Percentiles rank a stretch among this genome's conserved stretches.
Conservation (phyloP, 257 asterid genomes). For the Solanum microdontum region DNA sequence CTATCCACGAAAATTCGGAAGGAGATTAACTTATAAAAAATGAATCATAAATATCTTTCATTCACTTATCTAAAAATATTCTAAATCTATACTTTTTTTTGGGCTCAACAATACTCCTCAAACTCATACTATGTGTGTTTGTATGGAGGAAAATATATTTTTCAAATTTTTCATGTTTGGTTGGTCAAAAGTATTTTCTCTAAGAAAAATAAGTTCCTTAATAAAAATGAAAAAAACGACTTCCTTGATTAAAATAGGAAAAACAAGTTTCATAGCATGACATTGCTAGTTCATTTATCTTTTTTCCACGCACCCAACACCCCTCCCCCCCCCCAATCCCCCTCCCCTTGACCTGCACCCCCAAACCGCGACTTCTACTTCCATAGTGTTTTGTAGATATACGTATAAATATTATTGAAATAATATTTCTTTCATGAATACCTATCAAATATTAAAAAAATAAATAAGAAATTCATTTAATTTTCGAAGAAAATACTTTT, state of each 20-base stretch:
- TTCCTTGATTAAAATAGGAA: no score
- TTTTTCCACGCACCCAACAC: no score
- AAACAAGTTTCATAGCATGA: not conserved
- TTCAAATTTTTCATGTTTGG: no score
- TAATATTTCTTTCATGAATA: not conserved
- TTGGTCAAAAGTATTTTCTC: no score
- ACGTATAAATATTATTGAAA: no score
- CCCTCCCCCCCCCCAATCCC: not conserved
- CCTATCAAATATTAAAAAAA: not conserved
- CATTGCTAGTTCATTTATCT: no score
- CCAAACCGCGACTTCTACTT: not conserved
- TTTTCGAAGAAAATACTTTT: no score
- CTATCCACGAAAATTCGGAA: not conserved
- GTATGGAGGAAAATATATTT: no score
- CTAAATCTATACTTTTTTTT: not conserved
- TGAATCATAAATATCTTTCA: not conserved
- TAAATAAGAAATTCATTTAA: not conserved
- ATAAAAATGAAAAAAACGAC: not conserved
- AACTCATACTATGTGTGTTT: no score
- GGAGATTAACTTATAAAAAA: no score
- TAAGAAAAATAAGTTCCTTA: no score
- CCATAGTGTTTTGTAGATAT: not conserved
- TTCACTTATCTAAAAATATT: not conserved
- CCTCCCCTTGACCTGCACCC: not conserved
- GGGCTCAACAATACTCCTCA: no score